A percentile compares a stretch with the other conserved stretches of the same genome.
These are phyloP conservation scores for Beta corolliflora DNA, from an alignment of 179 eudicot genomes.

Conservation along the genomic window DNA sequence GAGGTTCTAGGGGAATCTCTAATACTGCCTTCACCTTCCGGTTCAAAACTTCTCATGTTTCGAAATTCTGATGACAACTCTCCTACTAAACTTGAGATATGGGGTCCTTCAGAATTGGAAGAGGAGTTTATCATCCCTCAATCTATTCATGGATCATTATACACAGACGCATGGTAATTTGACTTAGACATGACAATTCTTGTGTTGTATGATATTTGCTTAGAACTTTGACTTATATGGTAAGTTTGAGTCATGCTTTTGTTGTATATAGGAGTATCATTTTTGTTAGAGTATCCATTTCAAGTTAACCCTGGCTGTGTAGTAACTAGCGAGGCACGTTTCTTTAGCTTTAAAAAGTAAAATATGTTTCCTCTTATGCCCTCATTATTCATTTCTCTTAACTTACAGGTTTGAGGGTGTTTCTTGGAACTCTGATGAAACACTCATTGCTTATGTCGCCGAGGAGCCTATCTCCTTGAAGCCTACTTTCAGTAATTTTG, in stretches of 20 bases:
- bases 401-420: slow-evolving; percentile 85
- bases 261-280: not conserved
- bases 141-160: slow-evolving; percentile 75
- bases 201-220: slow-evolving; percentile 6
- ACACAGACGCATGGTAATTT: slow-evolving; percentile 81
- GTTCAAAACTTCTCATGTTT: slow-evolving; percentile 80
- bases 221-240: not conserved
- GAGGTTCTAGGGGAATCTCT: slow-evolving; percentile 70
- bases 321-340: not conserved
- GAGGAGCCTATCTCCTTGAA: slow-evolving; percentile 72
- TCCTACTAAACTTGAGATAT: slow-evolving; percentile 76
- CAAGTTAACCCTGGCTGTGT: too few relatives aligned
- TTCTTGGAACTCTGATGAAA: slow-evolving; percentile 89
- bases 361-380: not conserved
- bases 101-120: slow-evolving; percentile 68
- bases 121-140: slow-evolving; percentile 75
- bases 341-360: not conserved
- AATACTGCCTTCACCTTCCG: slow-evolving; percentile 86
- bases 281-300: not conserved
- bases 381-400: not conserved
- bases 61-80: slow-evolving; percentile 73
- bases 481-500: slow-evolving; percentile 56
- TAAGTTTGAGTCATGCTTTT: not conserved
- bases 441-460: slow-evolving; percentile 83
- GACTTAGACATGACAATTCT: not conserved